Percentiles rank a stretch among this genome's conserved stretches.
phyloP scores from a whole-genome alignment of 257 asterid genomes.

The Paraleonurus japonicus region DNA sequence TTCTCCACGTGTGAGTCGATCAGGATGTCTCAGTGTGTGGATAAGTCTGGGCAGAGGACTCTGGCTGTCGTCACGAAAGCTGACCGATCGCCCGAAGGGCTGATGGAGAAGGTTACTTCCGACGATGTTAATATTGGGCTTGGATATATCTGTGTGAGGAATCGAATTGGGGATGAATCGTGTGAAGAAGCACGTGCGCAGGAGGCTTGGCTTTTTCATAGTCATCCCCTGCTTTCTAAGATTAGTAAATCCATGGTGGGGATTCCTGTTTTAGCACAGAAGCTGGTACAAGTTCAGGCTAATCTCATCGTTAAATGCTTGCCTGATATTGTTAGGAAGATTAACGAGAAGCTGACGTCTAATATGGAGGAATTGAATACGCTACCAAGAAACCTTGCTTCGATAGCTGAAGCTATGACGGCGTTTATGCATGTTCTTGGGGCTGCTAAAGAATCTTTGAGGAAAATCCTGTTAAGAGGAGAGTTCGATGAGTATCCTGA shows the following conservation, averaged over 20 bases:
- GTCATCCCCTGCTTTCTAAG: not conserved
- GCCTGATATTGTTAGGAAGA: not conserved
- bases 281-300: not conserved
- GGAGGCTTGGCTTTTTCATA: not conserved
- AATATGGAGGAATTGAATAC: no score
- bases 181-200: not conserved
- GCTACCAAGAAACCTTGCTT: not conserved
- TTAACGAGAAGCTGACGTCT: not conserved
- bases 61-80: slow-evolving; percentile 34
- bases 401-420: not conserved
- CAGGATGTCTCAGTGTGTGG: slow-evolving; percentile 29
- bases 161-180: not conserved
- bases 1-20: slow-evolving; percentile 22
- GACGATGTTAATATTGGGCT: not conserved
- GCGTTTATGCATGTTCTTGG: not conserved
- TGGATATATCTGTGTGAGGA: not conserved
- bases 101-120: not conserved
- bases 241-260: not conserved
- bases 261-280: not conserved
- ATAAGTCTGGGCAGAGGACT: slow-evolving; percentile 27
- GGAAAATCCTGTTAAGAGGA: not conserved
- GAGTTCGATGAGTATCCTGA: not conserved
- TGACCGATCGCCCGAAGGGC: slow-evolving; percentile 26
- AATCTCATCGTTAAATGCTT: not conserved
- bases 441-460: not conserved